A percentile compares a stretch with the other conserved stretches of the same genome.
Conservation (phyloP, 2,329 filamentous ascomycete species). For the Aspergillus pseudoviridinutans region DNA sequence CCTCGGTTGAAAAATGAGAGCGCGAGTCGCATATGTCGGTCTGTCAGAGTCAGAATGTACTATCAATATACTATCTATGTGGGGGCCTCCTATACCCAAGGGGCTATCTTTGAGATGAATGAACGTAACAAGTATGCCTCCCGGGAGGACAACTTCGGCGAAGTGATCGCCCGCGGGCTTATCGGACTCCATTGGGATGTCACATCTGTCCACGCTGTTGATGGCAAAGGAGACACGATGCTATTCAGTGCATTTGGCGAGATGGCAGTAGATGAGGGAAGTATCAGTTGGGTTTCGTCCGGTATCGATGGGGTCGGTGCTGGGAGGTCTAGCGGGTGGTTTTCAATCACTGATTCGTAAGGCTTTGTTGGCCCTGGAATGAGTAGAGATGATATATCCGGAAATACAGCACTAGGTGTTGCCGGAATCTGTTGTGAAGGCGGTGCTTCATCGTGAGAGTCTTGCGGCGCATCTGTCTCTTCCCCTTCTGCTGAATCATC, state of each 20-base stretch:
- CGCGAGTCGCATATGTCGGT: conserved; percentile 33
- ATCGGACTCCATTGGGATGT: conserved; percentile 10
- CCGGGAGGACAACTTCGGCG: conserved; percentile 19
- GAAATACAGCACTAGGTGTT: background rate
- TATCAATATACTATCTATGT: background rate
- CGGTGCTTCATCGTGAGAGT: background rate
- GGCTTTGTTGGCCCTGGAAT: background rate
- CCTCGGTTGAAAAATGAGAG: conserved; percentile 43
- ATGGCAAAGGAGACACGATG: conserved; percentile 11
- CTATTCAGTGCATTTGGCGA: conserved; percentile 6
- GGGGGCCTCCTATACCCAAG: conserved; percentile 22
- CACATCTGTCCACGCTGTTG: conserved; percentile 11
- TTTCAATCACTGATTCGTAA: background rate
- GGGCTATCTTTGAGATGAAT: conserved; percentile 33
- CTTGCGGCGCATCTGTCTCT: background rate
- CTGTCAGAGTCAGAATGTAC: conserved; percentile 13
- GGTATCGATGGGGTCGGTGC: conserved; percentile 3
- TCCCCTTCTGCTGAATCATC: conserved; percentile 12
- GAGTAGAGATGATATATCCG: background rate
- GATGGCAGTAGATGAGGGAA: conserved; percentile 8
- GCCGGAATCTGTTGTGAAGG: background rate
- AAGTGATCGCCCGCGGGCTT: conserved; percentile 7
- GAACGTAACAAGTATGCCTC: conserved; percentile 32
- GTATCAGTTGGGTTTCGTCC: conserved; percentile 1
- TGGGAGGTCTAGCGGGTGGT: background rate